A percentile compares a stretch with the other conserved stretches of the same genome.
phyloP scores from a whole-genome alignment of 2,329 filamentous ascomycete species.

The Pseudofabraea citricarpa region DNA sequence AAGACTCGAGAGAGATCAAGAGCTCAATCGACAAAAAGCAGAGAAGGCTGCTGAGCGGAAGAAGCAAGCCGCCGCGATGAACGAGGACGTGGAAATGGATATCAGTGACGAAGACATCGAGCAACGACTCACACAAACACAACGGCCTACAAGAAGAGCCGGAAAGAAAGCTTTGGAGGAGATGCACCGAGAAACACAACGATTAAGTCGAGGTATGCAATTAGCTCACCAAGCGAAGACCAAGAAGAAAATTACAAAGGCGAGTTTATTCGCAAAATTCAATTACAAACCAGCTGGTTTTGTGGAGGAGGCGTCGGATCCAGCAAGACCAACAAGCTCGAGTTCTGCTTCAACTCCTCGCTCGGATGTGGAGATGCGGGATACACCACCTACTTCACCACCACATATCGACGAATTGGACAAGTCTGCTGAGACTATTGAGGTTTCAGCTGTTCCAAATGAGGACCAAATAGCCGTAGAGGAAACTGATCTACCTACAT shows the following conservation, averaged over 20 bases:
- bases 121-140: constrained; percentile 62
- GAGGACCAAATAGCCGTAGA: neutral
- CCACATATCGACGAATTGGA: constrained; percentile 29
- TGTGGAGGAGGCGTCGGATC: constrained; percentile 23
- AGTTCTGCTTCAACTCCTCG: constrained; percentile 47
- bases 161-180: constrained; percentile 94
- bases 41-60: constrained; percentile 29
- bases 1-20: constrained; percentile 60
- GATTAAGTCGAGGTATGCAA: constrained; percentile 85
- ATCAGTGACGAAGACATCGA: constrained; percentile 59
- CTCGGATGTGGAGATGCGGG: constrained; percentile 48
- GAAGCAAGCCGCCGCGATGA: constrained; percentile 41
- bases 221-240: constrained; percentile 85
- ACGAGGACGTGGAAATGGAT: constrained; percentile 52
- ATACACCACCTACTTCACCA: constrained; percentile 71
- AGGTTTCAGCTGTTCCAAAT: too few species aligned
- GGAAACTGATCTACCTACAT: constrained; percentile 11
- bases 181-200: constrained; percentile 91
- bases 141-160: constrained; percentile 73
- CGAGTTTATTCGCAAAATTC: constrained; percentile 78
- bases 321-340: constrained; percentile 45
- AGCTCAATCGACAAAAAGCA: constrained; percentile 41
- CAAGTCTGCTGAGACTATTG: constrained; percentile 18
- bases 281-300: constrained; percentile 55
- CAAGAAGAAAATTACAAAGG: constrained; percentile 84